A percentile compares a stretch with the other conserved stretches of the same genome.
Conservation (phyloP, 306 rosid species). For the Vigna nakashimae region DNA sequence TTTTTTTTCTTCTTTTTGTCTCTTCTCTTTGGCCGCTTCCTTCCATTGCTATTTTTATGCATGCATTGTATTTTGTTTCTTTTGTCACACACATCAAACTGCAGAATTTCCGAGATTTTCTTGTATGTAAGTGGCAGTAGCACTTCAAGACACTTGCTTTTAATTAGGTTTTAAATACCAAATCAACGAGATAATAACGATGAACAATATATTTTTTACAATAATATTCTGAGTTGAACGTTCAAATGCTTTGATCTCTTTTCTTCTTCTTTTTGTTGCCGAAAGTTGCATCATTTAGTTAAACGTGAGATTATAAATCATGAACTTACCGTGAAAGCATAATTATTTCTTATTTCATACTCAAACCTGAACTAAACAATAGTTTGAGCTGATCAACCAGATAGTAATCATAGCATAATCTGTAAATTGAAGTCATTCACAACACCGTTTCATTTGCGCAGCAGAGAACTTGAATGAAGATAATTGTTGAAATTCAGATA, state of each 20-base stretch:
- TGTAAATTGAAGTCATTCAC: not conserved
- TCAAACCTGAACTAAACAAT: not conserved
- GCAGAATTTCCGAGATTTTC: constrained; percentile 34
- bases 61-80: constrained; percentile 36
- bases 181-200: not conserved
- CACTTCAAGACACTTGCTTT: constrained; percentile 11
- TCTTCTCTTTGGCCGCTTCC: constrained; percentile 22
- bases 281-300: constrained; percentile 12
- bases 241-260: not conserved
- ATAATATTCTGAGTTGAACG: not conserved
- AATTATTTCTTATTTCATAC: too few relatives aligned
- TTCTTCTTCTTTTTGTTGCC: not conserved
- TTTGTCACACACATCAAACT: constrained; percentile 23
- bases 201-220: not conserved
- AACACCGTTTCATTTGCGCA: not conserved
- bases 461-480: constrained; percentile 2
- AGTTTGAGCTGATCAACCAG: not conserved
- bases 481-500: not conserved
- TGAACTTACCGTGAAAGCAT: not conserved
- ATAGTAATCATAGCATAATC: not conserved
- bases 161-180: not conserved
- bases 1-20: not conserved
- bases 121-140: not conserved
- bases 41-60: constrained; percentile 5
- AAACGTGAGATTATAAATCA: constrained; percentile 2